phyloP scores from a whole-genome alignment of 192 early-diverging fungal genomes.

The Rhizophlyctis rosea region DNA sequence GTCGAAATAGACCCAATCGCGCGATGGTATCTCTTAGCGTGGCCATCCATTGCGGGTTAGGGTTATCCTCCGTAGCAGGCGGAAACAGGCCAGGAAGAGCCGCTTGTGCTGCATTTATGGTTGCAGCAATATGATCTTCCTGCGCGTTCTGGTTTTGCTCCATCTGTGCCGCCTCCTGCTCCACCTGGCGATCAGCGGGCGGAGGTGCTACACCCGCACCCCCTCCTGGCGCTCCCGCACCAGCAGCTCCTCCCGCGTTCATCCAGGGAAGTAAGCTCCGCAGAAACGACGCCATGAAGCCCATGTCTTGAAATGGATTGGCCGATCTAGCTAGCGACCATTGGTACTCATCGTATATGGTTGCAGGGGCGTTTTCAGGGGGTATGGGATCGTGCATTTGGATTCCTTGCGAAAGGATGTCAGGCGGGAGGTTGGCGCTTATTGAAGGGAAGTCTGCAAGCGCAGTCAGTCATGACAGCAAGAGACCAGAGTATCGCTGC shows the following conservation, averaged over 20 bases:
- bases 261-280: constrained; percentile 13
- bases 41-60: constrained; percentile 9
- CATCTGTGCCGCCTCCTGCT: background rate
- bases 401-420: constrained; percentile 41
- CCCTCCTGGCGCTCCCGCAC: background rate
- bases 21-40: constrained; percentile 14
- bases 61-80: background rate
- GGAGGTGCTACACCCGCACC: too few species aligned
- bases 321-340: background rate
- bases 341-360: constrained; percentile 17
- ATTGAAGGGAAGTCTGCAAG: constrained; percentile 51
- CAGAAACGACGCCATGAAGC: background rate
- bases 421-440: constrained; percentile 48
- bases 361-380: constrained; percentile 31
- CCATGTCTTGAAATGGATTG: constrained; percentile 8
- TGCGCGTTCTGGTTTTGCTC: constrained; percentile 4
- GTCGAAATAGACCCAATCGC: constrained; percentile 19
- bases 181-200: too few species aligned
- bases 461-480: constrained; percentile 24
- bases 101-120: constrained; percentile 10
- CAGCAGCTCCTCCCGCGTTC: constrained; percentile 1
- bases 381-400: constrained; percentile 69
- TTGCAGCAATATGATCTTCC: constrained; percentile 17
- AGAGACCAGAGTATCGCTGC: constrained; percentile 2
- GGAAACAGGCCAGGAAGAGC: constrained; percentile 17